These are phyloP conservation scores for Calonectria crousiana DNA, from an alignment of 2,329 filamentous ascomycete genomes.

Conservation along the genomic window DNA sequence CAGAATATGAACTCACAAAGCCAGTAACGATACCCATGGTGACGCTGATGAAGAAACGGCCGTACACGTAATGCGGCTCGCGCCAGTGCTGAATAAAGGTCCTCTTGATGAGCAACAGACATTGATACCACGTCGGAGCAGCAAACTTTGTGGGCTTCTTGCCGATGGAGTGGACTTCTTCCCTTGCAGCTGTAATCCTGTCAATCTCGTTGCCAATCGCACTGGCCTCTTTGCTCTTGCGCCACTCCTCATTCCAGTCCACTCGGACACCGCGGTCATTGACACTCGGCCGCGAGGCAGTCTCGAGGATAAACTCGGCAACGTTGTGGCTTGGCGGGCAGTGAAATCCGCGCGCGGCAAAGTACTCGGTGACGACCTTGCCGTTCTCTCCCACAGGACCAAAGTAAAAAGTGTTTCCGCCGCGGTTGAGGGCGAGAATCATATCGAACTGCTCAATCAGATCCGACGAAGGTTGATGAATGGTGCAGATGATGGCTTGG, in stretches of 20 bases:
- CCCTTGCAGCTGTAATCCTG: background rate
- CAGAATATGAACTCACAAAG: constrained; percentile 55
- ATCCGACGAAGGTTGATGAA: constrained; percentile 67
- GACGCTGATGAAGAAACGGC: constrained; percentile 78
- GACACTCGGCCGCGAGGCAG: constrained; percentile 49
- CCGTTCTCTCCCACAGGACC: constrained; percentile 64
- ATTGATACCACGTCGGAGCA: constrained; percentile 72
- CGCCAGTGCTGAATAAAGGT: constrained; percentile 81
- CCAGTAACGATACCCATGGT: constrained; percentile 82
- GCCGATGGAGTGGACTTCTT: background rate
- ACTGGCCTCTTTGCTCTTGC: constrained; percentile 70
- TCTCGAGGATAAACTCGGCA: constrained; percentile 62
- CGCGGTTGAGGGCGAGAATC: constrained; percentile 62
- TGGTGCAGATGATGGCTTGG: constrained; percentile 68
- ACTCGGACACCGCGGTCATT: constrained; percentile 55
- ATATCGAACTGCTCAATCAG: constrained; percentile 67
- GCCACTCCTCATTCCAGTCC: constrained; percentile 83
- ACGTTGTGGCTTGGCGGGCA: constrained; percentile 69
- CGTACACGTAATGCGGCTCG: constrained; percentile 80
- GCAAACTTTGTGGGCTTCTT: constrained; percentile 68
- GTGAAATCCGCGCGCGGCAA: constrained; percentile 70
- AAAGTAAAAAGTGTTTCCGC: constrained; percentile 64
- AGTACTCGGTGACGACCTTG: constrained; percentile 60
- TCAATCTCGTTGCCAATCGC: constrained; percentile 71
- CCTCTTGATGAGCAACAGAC: constrained; percentile 73